Percentiles rank a stretch among this genome's conserved stretches.
Evolutionary conservation across 169 alveolate species (phyloP).

Genomic region (Fabrea salina): DNA sequence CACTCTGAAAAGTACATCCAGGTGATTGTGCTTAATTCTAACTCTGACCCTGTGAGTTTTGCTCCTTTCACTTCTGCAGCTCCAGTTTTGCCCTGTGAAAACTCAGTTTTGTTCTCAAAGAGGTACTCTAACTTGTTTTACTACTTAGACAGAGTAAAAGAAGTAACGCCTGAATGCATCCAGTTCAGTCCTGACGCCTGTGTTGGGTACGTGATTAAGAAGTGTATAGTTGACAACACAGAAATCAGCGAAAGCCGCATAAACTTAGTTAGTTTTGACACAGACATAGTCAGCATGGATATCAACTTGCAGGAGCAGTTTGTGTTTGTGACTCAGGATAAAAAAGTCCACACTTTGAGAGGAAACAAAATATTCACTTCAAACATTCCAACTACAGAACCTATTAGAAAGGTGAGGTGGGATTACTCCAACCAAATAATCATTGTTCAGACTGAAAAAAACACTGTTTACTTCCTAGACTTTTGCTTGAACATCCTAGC

Average conservation of each 20-base stretch:
- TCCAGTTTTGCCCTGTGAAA: background rate
- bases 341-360: background rate
- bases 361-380: background rate
- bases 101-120: constrained; percentile 12
- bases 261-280: background rate
- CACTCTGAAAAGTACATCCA: constrained; percentile 3
- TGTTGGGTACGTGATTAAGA: background rate
- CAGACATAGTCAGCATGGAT: background rate
- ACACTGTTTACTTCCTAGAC: background rate
- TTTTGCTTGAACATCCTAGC: background rate
- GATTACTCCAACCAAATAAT: background rate
- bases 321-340: background rate
- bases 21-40: background rate
- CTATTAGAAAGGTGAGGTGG: background rate
- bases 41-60: background rate
- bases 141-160: constrained; percentile 1
- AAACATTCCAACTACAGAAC: background rate
- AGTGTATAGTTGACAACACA: constrained; percentile 20
- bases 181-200: background rate
- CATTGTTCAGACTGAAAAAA: background rate
- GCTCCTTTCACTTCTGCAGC: constrained; percentile 12
- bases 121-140: constrained; percentile 1
- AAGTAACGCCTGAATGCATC: background rate
- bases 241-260: constrained; percentile 21
- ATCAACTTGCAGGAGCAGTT: background rate